Evolutionary conservation across 768 basidiomycete genomes (phyloP).

Genomic region (Tubosaeta brunneosetosa): DNA sequence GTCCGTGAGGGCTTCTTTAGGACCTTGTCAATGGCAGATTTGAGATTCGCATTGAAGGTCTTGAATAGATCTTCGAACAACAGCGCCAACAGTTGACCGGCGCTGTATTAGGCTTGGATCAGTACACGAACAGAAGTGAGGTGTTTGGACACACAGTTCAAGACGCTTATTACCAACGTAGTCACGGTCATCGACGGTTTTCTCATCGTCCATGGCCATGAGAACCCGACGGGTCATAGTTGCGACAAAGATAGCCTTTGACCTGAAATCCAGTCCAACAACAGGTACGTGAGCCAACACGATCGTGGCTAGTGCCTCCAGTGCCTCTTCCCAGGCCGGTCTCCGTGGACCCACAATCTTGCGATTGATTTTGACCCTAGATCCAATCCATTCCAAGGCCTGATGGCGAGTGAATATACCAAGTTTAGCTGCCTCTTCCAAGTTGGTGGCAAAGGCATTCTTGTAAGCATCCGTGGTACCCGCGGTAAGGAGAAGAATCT

Average conservation of each 20-base stretch:
- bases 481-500: constrained; percentile 90
- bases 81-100: constrained; percentile 91
- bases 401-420: constrained; percentile 89
- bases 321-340: constrained; percentile 89
- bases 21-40: constrained; percentile 93
- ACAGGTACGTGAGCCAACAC: constrained; percentile 96
- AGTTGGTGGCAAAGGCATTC: constrained; percentile 78
- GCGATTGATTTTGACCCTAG: constrained; percentile 84
- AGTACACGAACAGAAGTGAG: constrained; percentile 4
- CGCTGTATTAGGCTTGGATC: constrained; percentile 37
- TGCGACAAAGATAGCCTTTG: constrained; percentile 95
- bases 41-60: constrained; percentile 94
- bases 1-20: constrained; percentile 94
- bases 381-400: constrained; percentile 91
- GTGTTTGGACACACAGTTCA: constrained; percentile 69
- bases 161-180: constrained; percentile 99
- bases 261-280: constrained; percentile 77
- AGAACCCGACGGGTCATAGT: constrained; percentile 96
- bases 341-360: constrained; percentile 76
- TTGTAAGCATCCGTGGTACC: constrained; percentile 89
- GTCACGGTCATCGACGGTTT: constrained; percentile 96
- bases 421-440: constrained; percentile 93
- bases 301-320: constrained; percentile 96
- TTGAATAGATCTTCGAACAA: constrained; percentile 99
- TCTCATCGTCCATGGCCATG: constrained; percentile 95